phyloP scores from a whole-genome alignment of 768 basidiomycete genomes.

The Hypholoma fasciculare region DNA sequence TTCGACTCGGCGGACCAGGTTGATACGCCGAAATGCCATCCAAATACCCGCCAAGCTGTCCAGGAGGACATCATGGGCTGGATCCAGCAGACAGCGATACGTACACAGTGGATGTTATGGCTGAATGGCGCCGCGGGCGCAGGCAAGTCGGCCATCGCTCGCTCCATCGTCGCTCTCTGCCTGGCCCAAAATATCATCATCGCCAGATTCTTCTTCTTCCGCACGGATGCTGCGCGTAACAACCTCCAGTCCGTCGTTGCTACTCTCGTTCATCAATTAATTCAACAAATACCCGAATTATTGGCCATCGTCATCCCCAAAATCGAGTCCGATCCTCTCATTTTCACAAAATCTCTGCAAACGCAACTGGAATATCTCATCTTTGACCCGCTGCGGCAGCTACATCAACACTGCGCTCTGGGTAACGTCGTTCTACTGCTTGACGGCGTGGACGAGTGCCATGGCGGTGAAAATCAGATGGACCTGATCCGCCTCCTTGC shows the following conservation, averaged over 20 bases:
- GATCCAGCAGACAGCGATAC: not conserved
- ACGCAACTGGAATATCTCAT: not conserved
- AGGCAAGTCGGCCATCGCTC: conserved; percentile 24
- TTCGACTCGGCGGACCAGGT: not conserved
- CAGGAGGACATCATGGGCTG: not conserved
- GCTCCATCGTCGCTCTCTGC: conserved; percentile 18
- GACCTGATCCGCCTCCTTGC: not conserved
- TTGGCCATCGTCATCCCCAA: not conserved
- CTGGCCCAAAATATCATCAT: conserved; percentile 4
- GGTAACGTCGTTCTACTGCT: conserved; percentile 6
- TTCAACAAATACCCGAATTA: conserved; percentile 6
- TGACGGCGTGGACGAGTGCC: conserved; percentile 26
- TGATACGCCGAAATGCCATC: not conserved
- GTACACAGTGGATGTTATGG: conserved; percentile 11
- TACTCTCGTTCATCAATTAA: conserved; percentile 28
- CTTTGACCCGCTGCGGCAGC: not conserved
- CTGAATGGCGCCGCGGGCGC: conserved; percentile 20
- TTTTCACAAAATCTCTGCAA: not conserved
- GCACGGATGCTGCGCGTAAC: conserved; percentile 23
- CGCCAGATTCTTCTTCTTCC: conserved; percentile 36
- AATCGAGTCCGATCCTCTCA: conserved; percentile 2
- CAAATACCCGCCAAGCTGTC: not conserved
- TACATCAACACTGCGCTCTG: not conserved
- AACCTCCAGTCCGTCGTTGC: conserved; percentile 25
- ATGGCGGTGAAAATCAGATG: not conserved